Evolutionary conservation across 2,329 filamentous ascomycete genomes (phyloP).

Genomic region (Colletotrichum tamarilloi): DNA sequence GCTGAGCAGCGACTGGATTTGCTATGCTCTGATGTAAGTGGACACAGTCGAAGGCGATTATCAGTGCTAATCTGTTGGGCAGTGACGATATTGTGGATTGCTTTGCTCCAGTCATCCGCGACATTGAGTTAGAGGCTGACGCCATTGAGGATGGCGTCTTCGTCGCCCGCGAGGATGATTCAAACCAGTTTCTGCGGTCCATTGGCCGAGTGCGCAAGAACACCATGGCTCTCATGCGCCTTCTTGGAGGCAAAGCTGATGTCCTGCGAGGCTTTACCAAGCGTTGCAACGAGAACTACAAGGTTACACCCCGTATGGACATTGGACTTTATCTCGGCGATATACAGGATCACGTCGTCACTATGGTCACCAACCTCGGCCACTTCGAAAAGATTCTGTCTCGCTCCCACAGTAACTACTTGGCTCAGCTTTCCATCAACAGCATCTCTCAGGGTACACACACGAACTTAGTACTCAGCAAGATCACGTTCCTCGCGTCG

Average conservation of each 20-base stretch:
- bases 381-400: conserved; percentile 99
- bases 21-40: conserved; percentile 93
- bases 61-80: conserved; percentile 40
- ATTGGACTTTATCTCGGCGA: conserved; percentile 97
- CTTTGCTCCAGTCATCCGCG: conserved; percentile 89
- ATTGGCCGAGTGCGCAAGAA: conserved; percentile 95
- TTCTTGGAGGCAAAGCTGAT: conserved; percentile 97
- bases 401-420: conserved; percentile 93
- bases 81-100: conserved; percentile 97
- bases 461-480: conserved; percentile 90
- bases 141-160: conserved; percentile 96
- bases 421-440: conserved; percentile 93
- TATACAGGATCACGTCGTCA: conserved; percentile 99
- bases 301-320: conserved; percentile 93
- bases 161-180: conserved; percentile 89
- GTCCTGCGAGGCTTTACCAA: conserved; percentile 98
- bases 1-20: conserved; percentile 97
- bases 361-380: conserved; percentile 95
- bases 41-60: no score
- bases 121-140: conserved; percentile 90
- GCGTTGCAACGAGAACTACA: conserved; percentile 97
- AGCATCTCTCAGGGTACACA: conserved; percentile 88
- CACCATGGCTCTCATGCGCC: conserved; percentile 90
- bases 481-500: conserved; percentile 93
- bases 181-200: conserved; percentile 84